Conservation (phyloP, 2,329 filamentous ascomycete genomes). For the Penicillium carneum region DNA sequence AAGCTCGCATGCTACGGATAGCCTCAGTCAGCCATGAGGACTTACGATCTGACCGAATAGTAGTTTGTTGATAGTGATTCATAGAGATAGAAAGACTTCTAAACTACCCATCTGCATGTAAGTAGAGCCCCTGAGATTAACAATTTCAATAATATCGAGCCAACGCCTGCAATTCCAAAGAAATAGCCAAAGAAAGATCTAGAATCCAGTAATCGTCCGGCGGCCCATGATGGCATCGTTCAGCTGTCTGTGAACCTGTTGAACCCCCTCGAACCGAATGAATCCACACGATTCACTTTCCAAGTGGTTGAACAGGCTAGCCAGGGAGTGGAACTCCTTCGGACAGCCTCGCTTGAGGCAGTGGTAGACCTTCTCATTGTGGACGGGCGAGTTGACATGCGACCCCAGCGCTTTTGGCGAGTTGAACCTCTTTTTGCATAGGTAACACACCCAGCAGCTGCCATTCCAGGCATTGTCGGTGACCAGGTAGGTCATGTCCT, state of each 20-base stretch:
- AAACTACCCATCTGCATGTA: too few relatives aligned
- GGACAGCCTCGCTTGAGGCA: conserved; percentile 50
- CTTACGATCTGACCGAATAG: too few relatives aligned
- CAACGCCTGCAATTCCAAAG: too few relatives aligned
- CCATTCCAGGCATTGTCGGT: conserved; percentile 58
- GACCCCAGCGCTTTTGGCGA: conserved; percentile 52
- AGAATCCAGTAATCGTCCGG: background rate
- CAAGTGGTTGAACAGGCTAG: conserved; percentile 53
- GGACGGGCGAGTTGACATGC: conserved; percentile 61
- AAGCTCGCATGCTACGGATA: too few relatives aligned
- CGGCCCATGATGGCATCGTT: background rate
- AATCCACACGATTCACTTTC: conserved; percentile 55
- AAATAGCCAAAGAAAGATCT: too few relatives aligned
- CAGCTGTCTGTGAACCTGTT: conserved; percentile 25
- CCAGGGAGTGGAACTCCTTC: conserved; percentile 50
- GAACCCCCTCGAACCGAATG: conserved; percentile 52
- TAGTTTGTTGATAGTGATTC: too few relatives aligned
- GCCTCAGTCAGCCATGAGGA: too few relatives aligned
- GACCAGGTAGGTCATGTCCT: conserved; percentile 45
- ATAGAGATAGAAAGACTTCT: too few relatives aligned
- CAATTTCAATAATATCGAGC: too few relatives aligned
- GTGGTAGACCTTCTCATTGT: conserved; percentile 53
- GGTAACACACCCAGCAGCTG: conserved; percentile 59
- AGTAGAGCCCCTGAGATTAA: too few relatives aligned
- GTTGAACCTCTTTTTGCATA: conserved; percentile 60